These are phyloP conservation scores for Exsudoporus floridanus DNA, from an alignment of 1,284 basidiomycete species.

Conservation along the genomic window DNA sequence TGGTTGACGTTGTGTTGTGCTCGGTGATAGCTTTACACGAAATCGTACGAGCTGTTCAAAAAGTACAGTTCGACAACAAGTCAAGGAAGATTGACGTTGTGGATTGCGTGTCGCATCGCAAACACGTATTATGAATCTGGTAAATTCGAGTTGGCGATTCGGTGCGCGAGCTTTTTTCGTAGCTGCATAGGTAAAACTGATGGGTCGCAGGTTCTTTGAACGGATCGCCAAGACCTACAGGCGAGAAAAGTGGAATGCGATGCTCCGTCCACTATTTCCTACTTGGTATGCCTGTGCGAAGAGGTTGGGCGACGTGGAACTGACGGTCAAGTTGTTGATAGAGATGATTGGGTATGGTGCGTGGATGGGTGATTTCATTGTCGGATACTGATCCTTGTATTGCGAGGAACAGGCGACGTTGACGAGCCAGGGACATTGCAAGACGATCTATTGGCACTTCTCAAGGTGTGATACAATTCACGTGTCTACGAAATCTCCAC, in stretches of 20 bases:
- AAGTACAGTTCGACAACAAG: conserved; percentile 52
- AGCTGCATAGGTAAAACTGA: neutral
- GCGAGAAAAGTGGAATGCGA: conserved; percentile 72
- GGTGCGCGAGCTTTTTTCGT: conserved; percentile 42
- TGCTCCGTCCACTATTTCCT: conserved; percentile 69
- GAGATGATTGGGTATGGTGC: conserved; percentile 79
- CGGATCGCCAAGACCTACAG: conserved; percentile 83
- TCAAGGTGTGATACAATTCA: conserved; percentile 51
- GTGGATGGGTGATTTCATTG: conserved; percentile 12
- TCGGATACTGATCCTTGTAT: conserved; percentile 1
- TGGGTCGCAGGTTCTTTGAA: conserved; percentile 74
- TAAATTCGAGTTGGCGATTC: conserved; percentile 81
- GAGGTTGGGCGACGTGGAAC: conserved; percentile 70
- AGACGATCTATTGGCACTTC: conserved; percentile 65
- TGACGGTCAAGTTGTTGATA: conserved; percentile 70
- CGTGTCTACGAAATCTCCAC: neutral
- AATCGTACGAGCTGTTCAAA: conserved; percentile 89
- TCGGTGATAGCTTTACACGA: conserved; percentile 74
- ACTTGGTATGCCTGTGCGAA: conserved; percentile 82
- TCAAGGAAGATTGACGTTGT: conserved; percentile 75
- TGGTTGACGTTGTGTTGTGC: neutral
- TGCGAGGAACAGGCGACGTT: conserved; percentile 28
- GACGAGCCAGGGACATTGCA: conserved; percentile 52
- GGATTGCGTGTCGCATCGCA: conserved; percentile 85
- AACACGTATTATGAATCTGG: conserved; percentile 75